Evolutionary conservation across 306 rosid species (phyloP).

Genomic region (Prunus fruticosa): DNA sequence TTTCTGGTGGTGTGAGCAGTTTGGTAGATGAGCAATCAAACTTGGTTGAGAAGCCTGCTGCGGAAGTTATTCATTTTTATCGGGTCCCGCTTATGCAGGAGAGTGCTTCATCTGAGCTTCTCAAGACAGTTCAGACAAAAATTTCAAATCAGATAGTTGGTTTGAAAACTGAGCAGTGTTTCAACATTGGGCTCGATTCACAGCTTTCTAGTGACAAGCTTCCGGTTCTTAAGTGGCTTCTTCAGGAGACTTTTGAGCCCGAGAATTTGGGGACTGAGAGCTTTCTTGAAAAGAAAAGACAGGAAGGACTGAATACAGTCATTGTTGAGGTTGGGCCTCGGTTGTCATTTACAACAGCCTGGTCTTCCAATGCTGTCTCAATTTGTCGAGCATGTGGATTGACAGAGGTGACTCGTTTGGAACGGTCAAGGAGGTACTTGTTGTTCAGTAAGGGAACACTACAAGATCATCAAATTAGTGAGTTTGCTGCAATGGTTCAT

Average conservation of each 20-base stretch:
- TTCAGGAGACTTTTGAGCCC: slow-evolving; percentile 84
- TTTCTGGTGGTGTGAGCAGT: slow-evolving; percentile 42
- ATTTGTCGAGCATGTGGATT: slow-evolving; percentile 85
- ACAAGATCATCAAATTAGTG: slow-evolving; percentile 52
- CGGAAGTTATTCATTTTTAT: slow-evolving; percentile 56
- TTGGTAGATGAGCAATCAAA: slow-evolving; percentile 40
- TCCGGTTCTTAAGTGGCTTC: slow-evolving; percentile 73
- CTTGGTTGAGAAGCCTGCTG: slow-evolving; percentile 46
- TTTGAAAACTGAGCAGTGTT: slow-evolving; percentile 74
- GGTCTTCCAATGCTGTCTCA: slow-evolving; percentile 93
- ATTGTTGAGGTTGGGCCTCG: slow-evolving; percentile 88
- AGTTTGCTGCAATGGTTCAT: slow-evolving; percentile 72
- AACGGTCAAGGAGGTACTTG: slow-evolving; percentile 83
- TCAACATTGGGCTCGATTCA: slow-evolving; percentile 57
- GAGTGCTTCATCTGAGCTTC: slow-evolving; percentile 66
- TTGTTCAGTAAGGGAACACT: slow-evolving; percentile 46
- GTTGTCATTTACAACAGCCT: slow-evolving; percentile 83
- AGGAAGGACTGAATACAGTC: slow-evolving; percentile 53
- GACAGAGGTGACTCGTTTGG: slow-evolving; percentile 80
- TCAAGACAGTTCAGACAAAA: slow-evolving; percentile 62
- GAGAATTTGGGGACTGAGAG: slow-evolving; percentile 73
- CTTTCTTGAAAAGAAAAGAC: slow-evolving; percentile 71
- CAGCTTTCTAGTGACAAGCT: slow-evolving; percentile 49
- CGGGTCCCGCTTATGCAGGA: slow-evolving; percentile 70
- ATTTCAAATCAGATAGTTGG: slow-evolving; percentile 68